A percentile compares a stretch with the other conserved stretches of the same genome.
Evolutionary conservation across 805 yeast species (phyloP).

Genomic region (Cephaloascus fragrans): DNA sequence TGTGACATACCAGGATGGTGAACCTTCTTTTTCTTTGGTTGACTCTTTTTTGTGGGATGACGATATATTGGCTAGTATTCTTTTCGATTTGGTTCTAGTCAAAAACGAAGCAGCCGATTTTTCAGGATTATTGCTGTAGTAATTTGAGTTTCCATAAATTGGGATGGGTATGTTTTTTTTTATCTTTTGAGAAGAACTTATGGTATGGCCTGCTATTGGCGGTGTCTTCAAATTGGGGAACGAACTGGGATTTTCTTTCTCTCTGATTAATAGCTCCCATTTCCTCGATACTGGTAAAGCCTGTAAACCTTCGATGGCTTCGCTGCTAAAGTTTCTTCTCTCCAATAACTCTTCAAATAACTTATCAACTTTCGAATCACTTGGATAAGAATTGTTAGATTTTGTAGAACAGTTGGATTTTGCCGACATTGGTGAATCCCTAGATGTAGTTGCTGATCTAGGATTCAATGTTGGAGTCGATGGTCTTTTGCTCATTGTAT

Average conservation of each 20-base stretch:
- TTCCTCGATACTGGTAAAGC: slow-evolving; percentile 24
- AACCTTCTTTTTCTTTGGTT: slow-evolving; percentile 19
- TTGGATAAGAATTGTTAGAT: not conserved
- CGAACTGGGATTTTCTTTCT: slow-evolving; percentile 22
- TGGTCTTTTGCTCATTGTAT: not conserved
- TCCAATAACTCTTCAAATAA: slow-evolving; percentile 29
- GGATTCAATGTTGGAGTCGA: not conserved
- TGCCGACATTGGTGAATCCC: not conserved
- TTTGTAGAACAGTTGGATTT: not conserved
- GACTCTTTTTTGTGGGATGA: not conserved
- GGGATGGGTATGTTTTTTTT: not conserved
- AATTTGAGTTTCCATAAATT: not conserved
- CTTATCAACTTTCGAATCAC: slow-evolving; percentile 15
- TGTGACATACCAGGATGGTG: slow-evolving; percentile 31
- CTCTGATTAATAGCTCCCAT: slow-evolving; percentile 33
- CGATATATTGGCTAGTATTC: slow-evolving; percentile 5
- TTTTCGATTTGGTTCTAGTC: slow-evolving; percentile 4
- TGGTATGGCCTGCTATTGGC: not conserved
- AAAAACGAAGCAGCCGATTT: slow-evolving; percentile 1
- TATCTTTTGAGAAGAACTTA: not conserved
- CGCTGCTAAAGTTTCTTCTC: slow-evolving; percentile 24
- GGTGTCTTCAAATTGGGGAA: slow-evolving; percentile 21
- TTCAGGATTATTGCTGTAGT: not conserved
- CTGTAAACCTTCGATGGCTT: slow-evolving; percentile 19
- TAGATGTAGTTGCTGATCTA: not conserved